phyloP scores from a whole-genome alignment of 306 rosid genomes.

The Aeschynomene evenia region DNA sequence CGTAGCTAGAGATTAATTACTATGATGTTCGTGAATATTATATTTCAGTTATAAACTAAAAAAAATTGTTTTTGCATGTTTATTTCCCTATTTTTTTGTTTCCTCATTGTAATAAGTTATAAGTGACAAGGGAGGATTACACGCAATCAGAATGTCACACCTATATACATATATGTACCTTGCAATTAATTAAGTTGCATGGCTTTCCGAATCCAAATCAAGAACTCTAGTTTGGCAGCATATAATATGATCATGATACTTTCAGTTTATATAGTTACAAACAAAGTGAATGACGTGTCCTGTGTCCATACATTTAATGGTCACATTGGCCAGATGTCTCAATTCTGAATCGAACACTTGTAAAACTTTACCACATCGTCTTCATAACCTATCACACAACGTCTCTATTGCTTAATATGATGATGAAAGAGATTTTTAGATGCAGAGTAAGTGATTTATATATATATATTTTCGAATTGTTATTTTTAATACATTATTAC shows the following conservation, averaged over 20 bases:
- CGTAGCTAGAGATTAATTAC: no score
- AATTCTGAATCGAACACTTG: background rate
- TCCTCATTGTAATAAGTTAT: background rate
- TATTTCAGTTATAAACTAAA: no score
- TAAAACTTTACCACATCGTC: background rate
- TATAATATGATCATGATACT: background rate
- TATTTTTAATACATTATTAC: no score
- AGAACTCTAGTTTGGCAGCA: background rate
- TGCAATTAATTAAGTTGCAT: background rate
- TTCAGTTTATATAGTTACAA: background rate
- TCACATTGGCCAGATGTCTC: constrained; percentile 1
- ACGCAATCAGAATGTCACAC: background rate
- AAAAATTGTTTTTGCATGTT: no score
- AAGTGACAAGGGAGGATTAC: background rate
- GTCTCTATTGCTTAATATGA: no score
- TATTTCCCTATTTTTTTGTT: background rate
- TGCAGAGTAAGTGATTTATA: no score
- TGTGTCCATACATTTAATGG: background rate
- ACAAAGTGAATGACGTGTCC: no score
- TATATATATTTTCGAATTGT: no score
- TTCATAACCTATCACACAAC: background rate
- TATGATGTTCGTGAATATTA: no score
- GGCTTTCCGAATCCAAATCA: background rate
- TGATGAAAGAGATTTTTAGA: no score
- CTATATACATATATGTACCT: background rate